A percentile compares a stretch with the other conserved stretches of the same genome.
Conservation (phyloP, 2,329 filamentous ascomycete species). For the Ascochyta rabiei region DNA sequence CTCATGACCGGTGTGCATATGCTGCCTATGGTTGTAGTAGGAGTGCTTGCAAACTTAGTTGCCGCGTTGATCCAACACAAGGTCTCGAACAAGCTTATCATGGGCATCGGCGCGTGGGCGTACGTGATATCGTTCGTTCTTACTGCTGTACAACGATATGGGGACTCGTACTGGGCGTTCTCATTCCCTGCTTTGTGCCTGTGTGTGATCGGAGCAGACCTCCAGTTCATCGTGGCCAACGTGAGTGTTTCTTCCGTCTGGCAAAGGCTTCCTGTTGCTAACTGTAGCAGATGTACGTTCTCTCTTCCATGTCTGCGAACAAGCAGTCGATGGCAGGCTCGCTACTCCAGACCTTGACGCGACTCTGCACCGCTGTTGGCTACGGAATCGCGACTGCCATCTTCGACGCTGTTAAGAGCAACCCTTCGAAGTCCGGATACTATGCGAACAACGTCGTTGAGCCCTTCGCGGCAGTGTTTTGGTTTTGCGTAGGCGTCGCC, state of each 20-base stretch:
- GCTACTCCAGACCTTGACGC: slow-evolving; percentile 70
- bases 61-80: slow-evolving; percentile 67
- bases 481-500: slow-evolving; percentile 56
- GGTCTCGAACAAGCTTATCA: slow-evolving; percentile 68
- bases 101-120: slow-evolving; percentile 57
- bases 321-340: slow-evolving; percentile 71
- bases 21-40: slow-evolving; percentile 68
- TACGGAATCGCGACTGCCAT: slow-evolving; percentile 68
- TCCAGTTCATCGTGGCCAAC: slow-evolving; percentile 74
- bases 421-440: slow-evolving; percentile 45
- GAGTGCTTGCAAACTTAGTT: slow-evolving; percentile 67
- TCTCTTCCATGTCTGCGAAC: slow-evolving; percentile 66
- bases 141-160: slow-evolving; percentile 61
- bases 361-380: slow-evolving; percentile 64
- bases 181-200: slow-evolving; percentile 67
- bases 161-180: slow-evolving; percentile 68
- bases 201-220: slow-evolving; percentile 69
- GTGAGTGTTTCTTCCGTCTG: slow-evolving; percentile 47
- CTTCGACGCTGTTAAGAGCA: slow-evolving; percentile 54
- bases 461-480: slow-evolving; percentile 60
- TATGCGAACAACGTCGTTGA: slow-evolving; percentile 53
- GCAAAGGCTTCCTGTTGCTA: neutral
- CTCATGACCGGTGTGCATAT: slow-evolving; percentile 67
- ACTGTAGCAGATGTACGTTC: slow-evolving; percentile 66
- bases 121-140: slow-evolving; percentile 59